Evolutionary conservation across 148 eudicot genomes (phyloP).

Genomic region (Camellia japonica): DNA sequence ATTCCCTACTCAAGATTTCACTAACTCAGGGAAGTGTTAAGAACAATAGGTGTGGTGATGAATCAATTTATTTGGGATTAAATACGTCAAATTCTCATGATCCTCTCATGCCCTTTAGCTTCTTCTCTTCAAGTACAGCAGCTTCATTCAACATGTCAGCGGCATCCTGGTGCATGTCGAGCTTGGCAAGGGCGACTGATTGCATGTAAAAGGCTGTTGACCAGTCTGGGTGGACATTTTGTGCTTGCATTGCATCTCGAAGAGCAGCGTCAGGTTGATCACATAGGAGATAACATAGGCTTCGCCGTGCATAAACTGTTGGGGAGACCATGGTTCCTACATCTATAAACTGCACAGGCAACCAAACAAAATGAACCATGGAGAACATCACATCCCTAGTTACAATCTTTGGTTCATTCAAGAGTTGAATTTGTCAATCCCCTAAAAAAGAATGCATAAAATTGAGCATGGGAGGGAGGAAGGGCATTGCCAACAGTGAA

Average conservation of each 20-base stretch:
- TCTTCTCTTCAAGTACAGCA: constrained; percentile 74
- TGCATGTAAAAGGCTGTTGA: constrained; percentile 89
- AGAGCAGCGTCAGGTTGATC: constrained; percentile 50
- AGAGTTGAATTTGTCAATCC: background rate
- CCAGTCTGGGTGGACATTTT: constrained; percentile 78
- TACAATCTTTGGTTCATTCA: background rate
- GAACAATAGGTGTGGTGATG: background rate
- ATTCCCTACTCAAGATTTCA: background rate
- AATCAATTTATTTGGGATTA: constrained; percentile 6
- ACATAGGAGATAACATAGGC: constrained; percentile 70
- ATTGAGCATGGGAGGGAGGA: background rate
- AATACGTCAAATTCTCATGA: constrained; percentile 4
- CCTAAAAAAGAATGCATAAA: background rate
- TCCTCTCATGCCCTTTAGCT: constrained; percentile 57
- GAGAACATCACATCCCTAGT: background rate
- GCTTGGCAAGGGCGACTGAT: constrained; percentile 79
- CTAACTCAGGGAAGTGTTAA: background rate
- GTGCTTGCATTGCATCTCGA: constrained; percentile 95
- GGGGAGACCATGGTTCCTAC: constrained; percentile 47
- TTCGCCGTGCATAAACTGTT: constrained; percentile 70
- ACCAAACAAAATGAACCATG: background rate
- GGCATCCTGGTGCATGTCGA: constrained; percentile 84
- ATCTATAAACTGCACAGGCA: constrained; percentile 65
- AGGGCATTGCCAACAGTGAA: background rate
- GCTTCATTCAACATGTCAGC: constrained; percentile 84